phyloP scores from a whole-genome alignment of 305 asterid species.

The Fraxinus angustifolia region DNA sequence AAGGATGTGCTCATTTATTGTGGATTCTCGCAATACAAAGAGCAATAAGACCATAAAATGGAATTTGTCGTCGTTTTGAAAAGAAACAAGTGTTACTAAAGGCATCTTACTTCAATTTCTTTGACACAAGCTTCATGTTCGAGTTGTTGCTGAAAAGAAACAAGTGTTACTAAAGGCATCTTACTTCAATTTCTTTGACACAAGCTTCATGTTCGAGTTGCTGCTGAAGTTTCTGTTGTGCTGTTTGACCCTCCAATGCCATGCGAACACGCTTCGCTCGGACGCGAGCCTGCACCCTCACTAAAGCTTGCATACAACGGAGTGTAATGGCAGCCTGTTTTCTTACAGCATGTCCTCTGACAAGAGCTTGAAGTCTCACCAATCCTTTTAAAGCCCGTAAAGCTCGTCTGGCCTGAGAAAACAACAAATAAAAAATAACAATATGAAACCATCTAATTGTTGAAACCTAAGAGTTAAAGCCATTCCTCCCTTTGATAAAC shows the following conservation, averaged over 20 bases:
- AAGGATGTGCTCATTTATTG: not conserved
- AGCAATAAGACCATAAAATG: not conserved
- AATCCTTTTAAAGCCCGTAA: conserved; percentile 90
- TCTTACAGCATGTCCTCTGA: conserved; percentile 95
- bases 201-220: conserved; percentile 67
- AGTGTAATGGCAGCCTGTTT: conserved; percentile 91
- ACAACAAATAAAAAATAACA: not conserved
- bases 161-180: conserved; percentile 21
- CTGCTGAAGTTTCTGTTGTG: conserved; percentile 62
- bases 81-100: not conserved
- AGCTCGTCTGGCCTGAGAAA: conserved; percentile 81
- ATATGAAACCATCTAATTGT: not conserved
- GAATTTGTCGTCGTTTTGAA: not conserved
- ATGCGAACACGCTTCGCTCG: conserved; percentile 92
- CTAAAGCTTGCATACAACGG: conserved; percentile 94
- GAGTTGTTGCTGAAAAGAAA: conserved; percentile 45
- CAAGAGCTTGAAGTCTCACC: conserved; percentile 98
- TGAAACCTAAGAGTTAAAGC: not conserved
- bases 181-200: conserved; percentile 86
- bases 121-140: conserved; percentile 73
- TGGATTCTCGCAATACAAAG: not conserved
- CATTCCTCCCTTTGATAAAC: not conserved
- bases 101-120: conserved; percentile 74
- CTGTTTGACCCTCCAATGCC: conserved; percentile 75
- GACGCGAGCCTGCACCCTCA: conserved; percentile 94